These are phyloP conservation scores for Coelastrella sp. DNA, from an alignment of 139 green algal genomes.

Conservation along the genomic window DNA sequence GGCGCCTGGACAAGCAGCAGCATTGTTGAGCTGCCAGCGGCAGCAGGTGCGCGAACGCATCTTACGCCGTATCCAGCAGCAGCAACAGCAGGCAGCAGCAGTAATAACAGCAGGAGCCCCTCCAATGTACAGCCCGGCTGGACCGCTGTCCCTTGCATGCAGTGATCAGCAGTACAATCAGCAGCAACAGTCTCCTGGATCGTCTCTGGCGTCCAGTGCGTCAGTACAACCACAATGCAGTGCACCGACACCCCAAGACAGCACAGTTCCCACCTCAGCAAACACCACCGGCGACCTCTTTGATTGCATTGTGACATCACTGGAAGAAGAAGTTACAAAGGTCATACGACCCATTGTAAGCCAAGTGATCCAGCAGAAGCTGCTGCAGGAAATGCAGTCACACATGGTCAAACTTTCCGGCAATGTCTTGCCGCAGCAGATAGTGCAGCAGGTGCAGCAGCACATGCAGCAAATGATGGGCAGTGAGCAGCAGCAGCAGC, in stretches of 20 bases:
- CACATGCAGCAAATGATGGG: no score
- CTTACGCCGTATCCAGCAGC: slow-evolving; percentile 1
- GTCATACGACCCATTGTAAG: not conserved
- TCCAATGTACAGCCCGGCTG: not conserved
- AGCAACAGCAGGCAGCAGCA: slow-evolving; percentile 35
- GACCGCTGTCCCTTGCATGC: not conserved
- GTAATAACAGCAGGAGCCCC: not conserved
- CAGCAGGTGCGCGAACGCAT: not conserved
- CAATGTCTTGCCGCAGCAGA: not conserved
- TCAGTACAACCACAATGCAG: not conserved
- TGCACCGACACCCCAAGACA: not conserved
- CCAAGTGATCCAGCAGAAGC: slow-evolving; percentile 8
- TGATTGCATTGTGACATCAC: not conserved
- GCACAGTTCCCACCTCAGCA: not conserved
- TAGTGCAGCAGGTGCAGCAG: not conserved
- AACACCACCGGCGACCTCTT: not conserved
- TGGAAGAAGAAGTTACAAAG: not conserved
- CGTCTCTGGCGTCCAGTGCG: not conserved
- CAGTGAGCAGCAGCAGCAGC: not conserved
- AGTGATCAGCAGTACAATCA: slow-evolving; percentile 4
- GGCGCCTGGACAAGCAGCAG: no score
- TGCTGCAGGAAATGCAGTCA: not conserved
- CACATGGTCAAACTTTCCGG: not conserved
- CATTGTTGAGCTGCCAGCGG: no score
- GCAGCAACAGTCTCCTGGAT: not conserved